Percentiles rank a stretch among this genome's conserved stretches.
These are phyloP conservation scores for Mycena filopes DNA, from an alignment of 768 basidiomycete genomes.

Conservation along the genomic window DNA sequence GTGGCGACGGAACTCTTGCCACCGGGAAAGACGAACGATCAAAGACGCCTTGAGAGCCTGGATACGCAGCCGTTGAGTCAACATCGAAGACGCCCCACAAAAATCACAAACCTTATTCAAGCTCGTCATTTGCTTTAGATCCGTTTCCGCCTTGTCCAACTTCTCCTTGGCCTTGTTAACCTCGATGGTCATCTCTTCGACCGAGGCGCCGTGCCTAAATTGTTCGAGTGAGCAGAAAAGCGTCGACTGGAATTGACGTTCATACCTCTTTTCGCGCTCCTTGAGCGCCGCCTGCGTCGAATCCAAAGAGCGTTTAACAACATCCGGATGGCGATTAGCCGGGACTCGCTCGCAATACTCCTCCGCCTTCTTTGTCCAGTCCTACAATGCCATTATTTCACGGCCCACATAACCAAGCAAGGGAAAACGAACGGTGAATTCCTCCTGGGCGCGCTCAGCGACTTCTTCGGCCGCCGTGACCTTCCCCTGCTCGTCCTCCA, in stretches of 20 bases:
- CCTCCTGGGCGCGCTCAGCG: slow-evolving; percentile 63
- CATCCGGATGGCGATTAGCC: slow-evolving; percentile 66
- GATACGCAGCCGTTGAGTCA: background rate
- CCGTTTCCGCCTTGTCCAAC: slow-evolving; percentile 67
- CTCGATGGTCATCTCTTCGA: slow-evolving; percentile 81
- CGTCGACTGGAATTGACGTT: background rate
- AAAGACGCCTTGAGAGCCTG: slow-evolving; percentile 79
- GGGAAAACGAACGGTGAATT: slow-evolving; percentile 63
- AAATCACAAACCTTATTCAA: slow-evolving; percentile 70
- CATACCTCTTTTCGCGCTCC: slow-evolving; percentile 72
- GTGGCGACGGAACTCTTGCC: slow-evolving; percentile 90
- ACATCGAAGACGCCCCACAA: background rate
- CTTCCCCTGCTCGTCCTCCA: slow-evolving; percentile 58
- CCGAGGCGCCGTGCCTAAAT: slow-evolving; percentile 75
- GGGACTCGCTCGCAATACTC: slow-evolving; percentile 68
- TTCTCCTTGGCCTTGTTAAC: slow-evolving; percentile 71
- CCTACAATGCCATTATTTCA: slow-evolving; percentile 45
- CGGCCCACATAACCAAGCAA: background rate
- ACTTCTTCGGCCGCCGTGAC: slow-evolving; percentile 57
- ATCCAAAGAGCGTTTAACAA: slow-evolving; percentile 69
- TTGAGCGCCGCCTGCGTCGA: slow-evolving; percentile 72
- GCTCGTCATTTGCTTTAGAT: slow-evolving; percentile 69
- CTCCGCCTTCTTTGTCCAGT: slow-evolving; percentile 73
- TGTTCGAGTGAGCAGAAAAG: slow-evolving; percentile 9
- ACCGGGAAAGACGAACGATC: slow-evolving; percentile 70